A percentile compares a stretch with the other conserved stretches of the same genome.
Conservation (phyloP, 345 rosid genomes). For the Eucalyptus dawsonii region DNA sequence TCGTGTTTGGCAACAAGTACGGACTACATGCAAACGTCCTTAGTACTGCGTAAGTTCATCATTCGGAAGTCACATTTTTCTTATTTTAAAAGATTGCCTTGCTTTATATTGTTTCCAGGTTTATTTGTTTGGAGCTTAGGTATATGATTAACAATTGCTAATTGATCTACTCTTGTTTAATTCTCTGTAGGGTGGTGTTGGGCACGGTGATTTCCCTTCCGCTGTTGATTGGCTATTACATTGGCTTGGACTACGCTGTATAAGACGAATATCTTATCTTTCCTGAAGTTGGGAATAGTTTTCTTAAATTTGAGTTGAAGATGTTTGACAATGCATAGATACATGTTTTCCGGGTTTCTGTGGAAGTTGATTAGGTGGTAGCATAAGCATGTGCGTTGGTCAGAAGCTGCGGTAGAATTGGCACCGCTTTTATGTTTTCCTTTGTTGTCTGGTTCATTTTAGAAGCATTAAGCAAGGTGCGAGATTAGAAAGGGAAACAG, state of each 20-base stretch:
- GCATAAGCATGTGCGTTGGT: background rate
- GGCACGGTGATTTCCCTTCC: constrained; percentile 63
- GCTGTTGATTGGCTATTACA: constrained; percentile 24
- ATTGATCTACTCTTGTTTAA: background rate
- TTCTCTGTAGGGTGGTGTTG: constrained; percentile 55
- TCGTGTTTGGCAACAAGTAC: constrained; percentile 29
- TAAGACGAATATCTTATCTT: background rate
- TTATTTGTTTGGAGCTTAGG: background rate
- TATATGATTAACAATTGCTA: background rate
- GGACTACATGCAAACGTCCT: constrained; percentile 29
- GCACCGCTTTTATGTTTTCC: background rate
- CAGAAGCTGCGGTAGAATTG: background rate
- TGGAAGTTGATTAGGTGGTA: background rate
- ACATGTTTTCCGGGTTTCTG: background rate
- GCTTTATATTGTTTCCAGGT: background rate
- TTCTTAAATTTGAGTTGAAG: background rate
- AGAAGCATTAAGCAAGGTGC: background rate
- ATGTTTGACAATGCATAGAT: background rate
- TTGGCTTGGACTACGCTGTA: constrained; percentile 1
- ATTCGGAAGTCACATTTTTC: too few relatives aligned
- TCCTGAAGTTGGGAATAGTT: background rate
- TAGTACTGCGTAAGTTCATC: constrained; percentile 12
- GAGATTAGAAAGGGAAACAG: background rate
- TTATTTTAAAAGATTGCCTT: background rate
- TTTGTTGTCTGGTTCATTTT: background rate